Evolutionary conservation across 257 asterid species (phyloP).

Genomic region (Penstemon eatonii): DNA sequence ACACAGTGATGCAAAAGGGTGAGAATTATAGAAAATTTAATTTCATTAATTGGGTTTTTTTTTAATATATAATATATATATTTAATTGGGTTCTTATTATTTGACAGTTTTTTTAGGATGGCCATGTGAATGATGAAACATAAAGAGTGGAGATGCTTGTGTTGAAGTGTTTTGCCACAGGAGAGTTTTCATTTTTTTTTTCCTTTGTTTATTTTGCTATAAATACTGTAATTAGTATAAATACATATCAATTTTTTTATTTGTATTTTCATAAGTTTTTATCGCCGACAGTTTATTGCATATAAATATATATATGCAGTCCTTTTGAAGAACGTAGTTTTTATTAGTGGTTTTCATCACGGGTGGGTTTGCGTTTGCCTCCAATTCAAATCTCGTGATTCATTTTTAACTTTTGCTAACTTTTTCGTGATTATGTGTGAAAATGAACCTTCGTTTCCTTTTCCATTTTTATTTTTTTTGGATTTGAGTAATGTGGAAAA

Average conservation of each 20-base stretch:
- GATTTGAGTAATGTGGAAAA: no score
- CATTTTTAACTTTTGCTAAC: conserved; percentile 11
- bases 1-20: conserved; percentile 38
- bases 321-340: background rate
- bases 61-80: background rate
- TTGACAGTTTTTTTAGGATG: conserved; percentile 46
- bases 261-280: conserved; percentile 53
- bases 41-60: background rate
- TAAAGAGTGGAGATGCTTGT: conserved; percentile 44
- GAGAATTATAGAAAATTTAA: conserved; percentile 12
- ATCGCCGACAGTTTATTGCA: conserved; percentile 55
- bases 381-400: conserved; percentile 28
- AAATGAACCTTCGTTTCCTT: no score
- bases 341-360: conserved; percentile 29
- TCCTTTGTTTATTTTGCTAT: conserved; percentile 39
- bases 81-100: conserved; percentile 15
- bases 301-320: conserved; percentile 30
- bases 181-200: conserved; percentile 28
- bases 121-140: conserved; percentile 38
- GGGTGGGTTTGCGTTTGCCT: conserved; percentile 25
- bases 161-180: conserved; percentile 44
- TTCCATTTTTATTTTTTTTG: no score
- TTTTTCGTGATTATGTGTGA: background rate
- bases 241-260: conserved; percentile 56
- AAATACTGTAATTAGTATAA: conserved; percentile 63